These are phyloP conservation scores for Parathielavia appendiculata DNA, from an alignment of 495 filamentous ascomycete species.

Conservation along the genomic window DNA sequence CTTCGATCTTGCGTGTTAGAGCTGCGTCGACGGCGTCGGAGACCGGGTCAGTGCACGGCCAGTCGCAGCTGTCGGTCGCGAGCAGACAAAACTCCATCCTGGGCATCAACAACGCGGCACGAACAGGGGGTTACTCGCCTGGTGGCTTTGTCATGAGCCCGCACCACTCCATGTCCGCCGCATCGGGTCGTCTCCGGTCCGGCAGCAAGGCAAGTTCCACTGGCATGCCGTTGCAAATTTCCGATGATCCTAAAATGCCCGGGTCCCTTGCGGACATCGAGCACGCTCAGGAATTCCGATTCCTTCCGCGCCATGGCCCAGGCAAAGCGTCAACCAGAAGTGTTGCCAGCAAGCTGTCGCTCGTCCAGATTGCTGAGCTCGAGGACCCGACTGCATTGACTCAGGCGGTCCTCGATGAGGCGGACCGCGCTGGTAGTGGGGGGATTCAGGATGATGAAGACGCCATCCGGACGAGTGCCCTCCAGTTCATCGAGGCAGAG, in stretches of 20 bases:
- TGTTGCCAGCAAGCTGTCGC: conserved; percentile 39
- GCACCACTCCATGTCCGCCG: conserved; percentile 55
- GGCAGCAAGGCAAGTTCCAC: conserved; percentile 47
- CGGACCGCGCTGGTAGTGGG: conserved; percentile 33
- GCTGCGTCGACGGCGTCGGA: conserved; percentile 27
- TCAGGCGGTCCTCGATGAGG: conserved; percentile 41
- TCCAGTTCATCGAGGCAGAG: conserved; percentile 31
- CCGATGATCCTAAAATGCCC: conserved; percentile 4
- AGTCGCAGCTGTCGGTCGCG: conserved; percentile 39
- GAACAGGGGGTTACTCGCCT: conserved; percentile 68
- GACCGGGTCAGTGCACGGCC: conserved; percentile 31
- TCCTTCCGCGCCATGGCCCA: conserved; percentile 41
- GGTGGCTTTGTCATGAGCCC: conserved; percentile 61
- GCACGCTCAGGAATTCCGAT: conserved; percentile 32
- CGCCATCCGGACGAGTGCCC: conserved; percentile 28
- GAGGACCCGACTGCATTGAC: conserved; percentile 41
- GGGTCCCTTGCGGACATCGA: conserved; percentile 24
- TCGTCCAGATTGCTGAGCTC: conserved; percentile 44
- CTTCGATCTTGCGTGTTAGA: conserved; percentile 45
- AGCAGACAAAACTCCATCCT: conserved; percentile 63
- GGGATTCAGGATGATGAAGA: conserved; percentile 34
- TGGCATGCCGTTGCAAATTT: conserved; percentile 13
- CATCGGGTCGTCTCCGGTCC: conserved; percentile 52
- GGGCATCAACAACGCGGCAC: conserved; percentile 59
- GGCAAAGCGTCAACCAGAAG: conserved; percentile 45